Conservation (phyloP, 305 asterid species). For the Solanum hybrid region DNA sequence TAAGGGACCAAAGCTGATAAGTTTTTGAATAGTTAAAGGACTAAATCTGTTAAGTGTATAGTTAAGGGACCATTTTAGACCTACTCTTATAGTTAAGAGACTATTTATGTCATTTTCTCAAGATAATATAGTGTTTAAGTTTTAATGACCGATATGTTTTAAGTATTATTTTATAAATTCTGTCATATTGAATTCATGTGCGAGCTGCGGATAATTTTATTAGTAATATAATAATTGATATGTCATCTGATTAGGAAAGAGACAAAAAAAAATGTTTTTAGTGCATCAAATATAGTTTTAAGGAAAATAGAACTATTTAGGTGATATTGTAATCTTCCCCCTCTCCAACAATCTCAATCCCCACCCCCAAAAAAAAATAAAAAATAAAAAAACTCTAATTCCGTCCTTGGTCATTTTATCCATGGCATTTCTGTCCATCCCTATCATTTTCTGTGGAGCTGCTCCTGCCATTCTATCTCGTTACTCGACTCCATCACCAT, state of each 20-base stretch:
- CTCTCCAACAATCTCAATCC: background rate
- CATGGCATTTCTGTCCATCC: slow-evolving; percentile 17
- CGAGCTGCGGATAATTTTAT: background rate
- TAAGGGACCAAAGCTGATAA: no score
- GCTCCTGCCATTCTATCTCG: background rate
- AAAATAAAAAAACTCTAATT: background rate
- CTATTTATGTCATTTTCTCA: no score
- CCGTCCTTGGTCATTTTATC: background rate
- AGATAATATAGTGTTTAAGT: background rate
- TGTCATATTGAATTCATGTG: background rate
- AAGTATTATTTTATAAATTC: no score
- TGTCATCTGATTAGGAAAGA: background rate
- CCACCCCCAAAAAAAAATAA: background rate
- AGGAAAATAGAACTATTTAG: background rate
- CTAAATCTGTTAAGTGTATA: no score
- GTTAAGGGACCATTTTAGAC: no score
- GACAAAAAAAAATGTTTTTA: background rate
- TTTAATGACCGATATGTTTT: background rate
- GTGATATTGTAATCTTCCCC: background rate
- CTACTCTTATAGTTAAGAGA: no score
- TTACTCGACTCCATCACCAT: background rate
- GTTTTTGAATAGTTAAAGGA: no score
- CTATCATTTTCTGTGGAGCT: background rate
- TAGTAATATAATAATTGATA: background rate
- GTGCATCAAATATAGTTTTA: background rate